These are phyloP conservation scores for Termitomyces sp. DNA, from an alignment of 1,284 basidiomycete species.

Conservation along the genomic window DNA sequence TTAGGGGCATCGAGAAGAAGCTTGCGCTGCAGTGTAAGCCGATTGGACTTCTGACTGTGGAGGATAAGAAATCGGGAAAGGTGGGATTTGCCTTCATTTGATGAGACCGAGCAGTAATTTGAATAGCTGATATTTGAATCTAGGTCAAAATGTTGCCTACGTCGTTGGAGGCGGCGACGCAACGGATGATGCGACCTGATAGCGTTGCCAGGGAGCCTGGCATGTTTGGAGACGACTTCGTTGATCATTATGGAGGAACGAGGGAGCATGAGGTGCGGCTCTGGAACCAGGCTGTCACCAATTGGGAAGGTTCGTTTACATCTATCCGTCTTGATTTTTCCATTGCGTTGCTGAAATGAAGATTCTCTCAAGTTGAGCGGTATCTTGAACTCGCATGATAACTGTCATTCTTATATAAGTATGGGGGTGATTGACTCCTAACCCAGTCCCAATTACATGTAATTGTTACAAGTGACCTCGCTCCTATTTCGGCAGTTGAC, in stretches of 20 bases:
- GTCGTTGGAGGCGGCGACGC: slow-evolving; percentile 76
- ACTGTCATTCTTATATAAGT: background rate
- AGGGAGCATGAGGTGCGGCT: slow-evolving; percentile 83
- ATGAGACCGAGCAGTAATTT: background rate
- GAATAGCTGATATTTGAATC: slow-evolving; percentile 20
- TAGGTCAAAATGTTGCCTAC: slow-evolving; percentile 71
- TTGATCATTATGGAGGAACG: slow-evolving; percentile 92
- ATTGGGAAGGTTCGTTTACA: slow-evolving; percentile 77
- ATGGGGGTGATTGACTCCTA: background rate
- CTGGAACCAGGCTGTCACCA: slow-evolving; percentile 88
- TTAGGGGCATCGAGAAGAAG: slow-evolving; percentile 83
- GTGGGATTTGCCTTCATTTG: slow-evolving; percentile 26
- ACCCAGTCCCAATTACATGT: background rate
- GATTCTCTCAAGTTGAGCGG: slow-evolving; percentile 58
- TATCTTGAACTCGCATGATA: slow-evolving; percentile 73
- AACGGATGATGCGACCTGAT: slow-evolving; percentile 69
- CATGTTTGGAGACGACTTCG: slow-evolving; percentile 83
- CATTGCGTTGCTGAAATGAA: background rate
- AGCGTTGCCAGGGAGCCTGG: slow-evolving; percentile 75
- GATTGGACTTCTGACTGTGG: slow-evolving; percentile 51
- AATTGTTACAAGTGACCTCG: background rate
- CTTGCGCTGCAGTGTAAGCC: slow-evolving; percentile 69
- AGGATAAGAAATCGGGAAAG: slow-evolving; percentile 53
- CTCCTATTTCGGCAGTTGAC: slow-evolving; percentile 22
- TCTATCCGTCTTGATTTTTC: background rate